Conservation (phyloP, 2,329 filamentous ascomycete genomes). For the Colletotrichum musicola region DNA sequence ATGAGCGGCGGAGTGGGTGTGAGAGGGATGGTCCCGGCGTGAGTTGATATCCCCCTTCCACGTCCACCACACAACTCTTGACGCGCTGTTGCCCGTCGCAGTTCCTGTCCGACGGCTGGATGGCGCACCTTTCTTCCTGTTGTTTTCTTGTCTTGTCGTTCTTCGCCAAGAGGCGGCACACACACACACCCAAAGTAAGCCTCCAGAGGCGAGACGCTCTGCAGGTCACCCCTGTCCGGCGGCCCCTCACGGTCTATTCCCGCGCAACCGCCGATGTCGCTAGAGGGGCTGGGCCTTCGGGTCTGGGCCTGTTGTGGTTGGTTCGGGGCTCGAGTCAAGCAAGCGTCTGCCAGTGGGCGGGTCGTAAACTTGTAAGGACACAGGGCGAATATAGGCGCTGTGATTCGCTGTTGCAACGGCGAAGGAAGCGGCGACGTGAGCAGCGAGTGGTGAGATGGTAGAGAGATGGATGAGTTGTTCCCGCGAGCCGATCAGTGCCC, state of each 20-base stretch:
- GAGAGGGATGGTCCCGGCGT: slow-evolving; percentile 10
- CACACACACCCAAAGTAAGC: slow-evolving; percentile 4
- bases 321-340: too few species aligned
- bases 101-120: too few species aligned
- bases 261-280: slow-evolving; percentile 36
- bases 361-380: too few species aligned
- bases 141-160: neutral
- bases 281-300: slow-evolving; percentile 1
- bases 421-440: neutral
- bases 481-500: neutral
- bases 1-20: neutral
- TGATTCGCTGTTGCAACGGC: neutral
- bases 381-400: neutral
- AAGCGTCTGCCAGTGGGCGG: too few species aligned
- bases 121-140: neutral
- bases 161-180: slow-evolving; percentile 3
- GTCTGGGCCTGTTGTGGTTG: too few species aligned
- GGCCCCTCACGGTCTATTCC: slow-evolving; percentile 34
- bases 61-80: too few species aligned
- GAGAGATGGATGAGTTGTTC: neutral
- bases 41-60: slow-evolving; percentile 1
- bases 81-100: too few species aligned
- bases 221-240: slow-evolving; percentile 17
- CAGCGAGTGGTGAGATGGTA: neutral
- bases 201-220: slow-evolving; percentile 25